Evolutionary conservation across 257 asterid genomes (phyloP), one percentile per base, ranked within the genome.

Genomic region (Solanum gandarillasii): DNA sequence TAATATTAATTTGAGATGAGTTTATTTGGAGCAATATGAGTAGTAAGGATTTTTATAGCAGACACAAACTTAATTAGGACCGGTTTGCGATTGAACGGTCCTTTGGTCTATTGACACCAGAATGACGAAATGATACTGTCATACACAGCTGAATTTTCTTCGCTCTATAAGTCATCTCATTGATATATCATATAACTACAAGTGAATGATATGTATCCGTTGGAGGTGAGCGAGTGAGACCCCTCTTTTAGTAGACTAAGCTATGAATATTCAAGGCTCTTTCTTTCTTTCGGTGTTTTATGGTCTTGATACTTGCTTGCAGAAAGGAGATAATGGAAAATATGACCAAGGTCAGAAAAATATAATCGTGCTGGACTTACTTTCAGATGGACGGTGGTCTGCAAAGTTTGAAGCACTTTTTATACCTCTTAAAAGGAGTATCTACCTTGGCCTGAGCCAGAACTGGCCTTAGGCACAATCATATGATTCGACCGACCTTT

Each of bases 361-460:
- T 86, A 41, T 41, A 41, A 41, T 41, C 18, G 36, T 94, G 34
- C 90, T 94, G 3, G 93, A 91, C 76, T 55, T 95, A 35, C 88
- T 95, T 4, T 94, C 98, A 16, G 71, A 90, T 91, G 48, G 89
- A 92, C 18, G 91, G 94, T 89, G 91, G 94, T 89, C 88, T 93
- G 92, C 92, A 39, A 39, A 9, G 0, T 95, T 36, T 36, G 41
- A 7, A 36, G 41, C 41, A 2, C 41, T 39, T 41, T 41, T 41
- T 41, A 41, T 41, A 41, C 46, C 46, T 41, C 46, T 41, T 41
- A 41, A 41, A 41, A 41, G 41, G 46, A 41, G 13, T 41, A 0
- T 89, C 98, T 96, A 21, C 84, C 96, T 46, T 92, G 94, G 72
- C 98, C 98, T 5, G 94, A 96, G 86, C 98, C 98, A 1, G 91